Percentiles rank a stretch among this genome's conserved stretches.
These are phyloP conservation scores for Rhizophora mangle DNA, from an alignment of 345 rosid species.

Conservation along the genomic window DNA sequence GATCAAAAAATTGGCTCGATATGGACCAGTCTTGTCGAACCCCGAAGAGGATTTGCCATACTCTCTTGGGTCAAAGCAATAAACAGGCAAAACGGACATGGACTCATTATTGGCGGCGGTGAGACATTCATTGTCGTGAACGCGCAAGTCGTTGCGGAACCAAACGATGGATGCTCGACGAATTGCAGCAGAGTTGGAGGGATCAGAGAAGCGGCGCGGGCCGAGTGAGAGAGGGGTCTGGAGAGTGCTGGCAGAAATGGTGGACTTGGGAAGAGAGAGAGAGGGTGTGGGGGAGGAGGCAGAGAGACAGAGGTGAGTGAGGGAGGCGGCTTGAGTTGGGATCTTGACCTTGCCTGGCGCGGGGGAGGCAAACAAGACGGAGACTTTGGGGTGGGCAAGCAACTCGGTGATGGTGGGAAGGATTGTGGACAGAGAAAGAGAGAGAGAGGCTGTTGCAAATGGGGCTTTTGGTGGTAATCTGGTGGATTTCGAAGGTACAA, in stretches of 20 bases:
- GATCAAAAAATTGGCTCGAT: slow-evolving; percentile 76
- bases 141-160: slow-evolving; percentile 95
- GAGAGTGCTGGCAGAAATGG: slow-evolving; percentile 75
- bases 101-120: slow-evolving; percentile 76
- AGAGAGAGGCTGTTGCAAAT: slow-evolving; percentile 61
- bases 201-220: slow-evolving; percentile 89
- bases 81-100: slow-evolving; percentile 82
- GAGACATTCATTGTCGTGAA: slow-evolving; percentile 89
- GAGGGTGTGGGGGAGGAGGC: slow-evolving; percentile 38
- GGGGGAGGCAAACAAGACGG: slow-evolving; percentile 36
- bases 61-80: slow-evolving; percentile 94
- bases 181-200: slow-evolving; percentile 70
- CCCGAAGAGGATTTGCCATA: slow-evolving; percentile 89
- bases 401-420: slow-evolving; percentile 48
- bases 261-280: slow-evolving; percentile 67
- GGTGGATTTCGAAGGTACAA: slow-evolving; percentile 37
- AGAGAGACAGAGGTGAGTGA: slow-evolving; percentile 52
- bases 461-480: slow-evolving; percentile 24
- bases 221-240: slow-evolving; percentile 73
- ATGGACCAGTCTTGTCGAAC: slow-evolving; percentile 84
- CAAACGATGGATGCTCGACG: slow-evolving; percentile 86
- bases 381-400: slow-evolving; percentile 48
- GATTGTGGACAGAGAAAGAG: slow-evolving; percentile 44
- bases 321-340: slow-evolving; percentile 67
- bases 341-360: slow-evolving; percentile 62